Percentiles rank a stretch among this genome's conserved stretches.
Evolutionary conservation across 176 grass and related monocot species (phyloP).

Genomic region (Secale cereale): DNA sequence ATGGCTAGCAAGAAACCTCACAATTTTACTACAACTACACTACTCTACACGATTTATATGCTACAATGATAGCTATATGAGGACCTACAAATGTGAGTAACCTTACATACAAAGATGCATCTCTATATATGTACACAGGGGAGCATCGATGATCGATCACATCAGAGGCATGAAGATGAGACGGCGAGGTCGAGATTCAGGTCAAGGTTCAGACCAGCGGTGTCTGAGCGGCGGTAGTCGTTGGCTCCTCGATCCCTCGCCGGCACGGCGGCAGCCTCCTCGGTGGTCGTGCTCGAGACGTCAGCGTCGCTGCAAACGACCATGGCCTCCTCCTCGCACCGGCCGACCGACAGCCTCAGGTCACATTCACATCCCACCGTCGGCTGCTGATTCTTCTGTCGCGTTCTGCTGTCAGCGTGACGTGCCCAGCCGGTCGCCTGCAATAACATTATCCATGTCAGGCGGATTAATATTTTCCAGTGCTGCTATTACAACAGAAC

Average conservation of each 20-base stretch:
- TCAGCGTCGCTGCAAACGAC: constrained; percentile 23
- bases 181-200: constrained; percentile 65
- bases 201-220: neutral
- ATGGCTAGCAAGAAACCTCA: too few relatives aligned
- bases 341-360: constrained; percentile 44
- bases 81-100: too few relatives aligned
- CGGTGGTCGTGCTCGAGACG: constrained; percentile 40
- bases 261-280: constrained; percentile 2
- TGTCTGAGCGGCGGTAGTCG: neutral
- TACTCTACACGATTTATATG: too few relatives aligned
- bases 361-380: constrained; percentile 28
- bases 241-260: neutral
- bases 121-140: neutral
- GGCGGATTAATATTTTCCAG: neutral
- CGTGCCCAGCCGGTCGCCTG: constrained; percentile 11
- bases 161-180: constrained; percentile 56
- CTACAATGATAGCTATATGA: too few relatives aligned
- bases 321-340: constrained; percentile 20
- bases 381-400: neutral
- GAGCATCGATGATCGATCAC: neutral
- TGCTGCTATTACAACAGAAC: neutral
- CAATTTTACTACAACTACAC: too few relatives aligned
- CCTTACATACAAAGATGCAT: neutral
- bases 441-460: neutral
- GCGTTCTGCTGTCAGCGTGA: neutral